phyloP scores from a whole-genome alignment of 2,329 filamentous ascomycete genomes.

The Penicillium polonicum region DNA sequence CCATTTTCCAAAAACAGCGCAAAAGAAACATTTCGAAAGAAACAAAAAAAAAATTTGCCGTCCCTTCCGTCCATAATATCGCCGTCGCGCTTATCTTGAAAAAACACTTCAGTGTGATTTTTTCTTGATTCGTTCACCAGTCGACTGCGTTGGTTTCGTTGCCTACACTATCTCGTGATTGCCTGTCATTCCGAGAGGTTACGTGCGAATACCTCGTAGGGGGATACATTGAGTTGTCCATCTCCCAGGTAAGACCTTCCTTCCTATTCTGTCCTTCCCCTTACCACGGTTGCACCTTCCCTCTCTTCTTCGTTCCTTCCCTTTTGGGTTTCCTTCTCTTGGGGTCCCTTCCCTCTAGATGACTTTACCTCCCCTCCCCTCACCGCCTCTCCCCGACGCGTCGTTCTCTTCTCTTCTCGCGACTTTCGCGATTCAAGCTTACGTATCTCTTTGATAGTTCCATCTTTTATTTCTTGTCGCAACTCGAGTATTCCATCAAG shows the following conservation, averaged over 20 bases:
- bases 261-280: background rate
- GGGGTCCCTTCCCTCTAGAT: no score
- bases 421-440: background rate
- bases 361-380: background rate
- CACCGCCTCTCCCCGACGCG: background rate
- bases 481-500: conserved; percentile 39
- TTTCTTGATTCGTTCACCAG: conserved; percentile 22
- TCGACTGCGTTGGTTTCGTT: conserved; percentile 11
- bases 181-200: conserved; percentile 10
- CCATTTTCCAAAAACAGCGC: conserved; percentile 16
- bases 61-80: conserved; percentile 14
- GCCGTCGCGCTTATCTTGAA: conserved; percentile 18
- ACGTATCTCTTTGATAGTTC: background rate
- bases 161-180: conserved; percentile 10
- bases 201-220: conserved; percentile 46
- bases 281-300: background rate
- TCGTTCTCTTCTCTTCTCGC: background rate
- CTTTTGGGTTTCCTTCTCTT: background rate
- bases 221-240: conserved; percentile 98
- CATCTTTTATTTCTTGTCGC: conserved; percentile 1
- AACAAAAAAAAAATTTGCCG: conserved; percentile 18
- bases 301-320: no score
- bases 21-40: conserved; percentile 16
- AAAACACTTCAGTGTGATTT: conserved; percentile 44
- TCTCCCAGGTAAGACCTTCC: conserved; percentile 67